Conservation (phyloP, 2,329 filamentous ascomycete genomes). For the Calycina herbarum region DNA sequence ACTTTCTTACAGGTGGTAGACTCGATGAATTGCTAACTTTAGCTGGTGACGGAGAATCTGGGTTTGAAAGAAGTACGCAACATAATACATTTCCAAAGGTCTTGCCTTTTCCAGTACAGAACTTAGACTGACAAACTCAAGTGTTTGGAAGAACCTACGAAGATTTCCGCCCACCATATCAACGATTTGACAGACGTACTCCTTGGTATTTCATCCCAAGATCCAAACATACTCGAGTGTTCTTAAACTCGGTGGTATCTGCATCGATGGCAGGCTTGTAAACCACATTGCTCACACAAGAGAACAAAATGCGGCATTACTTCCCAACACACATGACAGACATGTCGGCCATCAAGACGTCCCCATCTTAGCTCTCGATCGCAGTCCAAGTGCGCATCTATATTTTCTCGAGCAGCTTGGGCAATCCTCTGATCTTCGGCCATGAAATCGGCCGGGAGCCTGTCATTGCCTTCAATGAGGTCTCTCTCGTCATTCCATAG, state of each 20-base stretch:
- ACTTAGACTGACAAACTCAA: too few species aligned
- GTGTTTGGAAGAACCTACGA: too few species aligned
- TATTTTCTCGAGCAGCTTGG: neutral
- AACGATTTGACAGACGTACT: neutral
- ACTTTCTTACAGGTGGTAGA: neutral
- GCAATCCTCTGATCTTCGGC: too few species aligned
- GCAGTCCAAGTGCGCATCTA: neutral
- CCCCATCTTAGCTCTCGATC: neutral
- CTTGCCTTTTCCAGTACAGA: too few species aligned
- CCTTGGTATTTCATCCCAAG: too few species aligned
- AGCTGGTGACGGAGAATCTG: too few species aligned
- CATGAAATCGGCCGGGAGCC: too few species aligned
- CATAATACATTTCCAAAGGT: too few species aligned
- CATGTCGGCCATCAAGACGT: neutral
- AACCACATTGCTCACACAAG: neutral
- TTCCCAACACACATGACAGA: neutral
- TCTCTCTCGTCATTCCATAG: neutral
- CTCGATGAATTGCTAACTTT: too few species aligned
- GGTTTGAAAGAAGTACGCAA: too few species aligned
- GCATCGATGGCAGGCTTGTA: neutral
- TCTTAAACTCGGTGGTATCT: neutral
- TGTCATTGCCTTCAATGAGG: neutral
- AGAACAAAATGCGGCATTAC: neutral
- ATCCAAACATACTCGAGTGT: neutral
- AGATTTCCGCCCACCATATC: neutral